Evolutionary conservation across 2,329 filamentous ascomycete species (phyloP), one percentile per base, ranked within the genome.

Genomic region (Cryphonectria japonica): DNA sequence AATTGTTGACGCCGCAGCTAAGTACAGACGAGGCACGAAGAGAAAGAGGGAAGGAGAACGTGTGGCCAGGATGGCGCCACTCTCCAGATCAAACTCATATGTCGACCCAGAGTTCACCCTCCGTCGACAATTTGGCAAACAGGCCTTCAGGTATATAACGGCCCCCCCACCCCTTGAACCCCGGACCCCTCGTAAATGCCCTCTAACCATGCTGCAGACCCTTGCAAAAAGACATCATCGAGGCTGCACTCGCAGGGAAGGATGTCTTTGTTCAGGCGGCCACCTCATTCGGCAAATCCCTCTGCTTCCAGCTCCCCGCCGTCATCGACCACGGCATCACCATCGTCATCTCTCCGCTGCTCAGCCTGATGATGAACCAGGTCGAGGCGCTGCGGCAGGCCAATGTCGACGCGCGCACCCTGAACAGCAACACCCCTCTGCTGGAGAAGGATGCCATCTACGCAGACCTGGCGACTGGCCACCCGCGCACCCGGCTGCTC

Each of bases 301-400:
- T 98, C 68, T 98, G 95, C 82, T 98, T 95, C 78, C 95, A 98
- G 79, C 86, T 98, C 0, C 95, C 95, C 11, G 95, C 95, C 34
- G 90, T 98, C 43, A 91, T 97, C 70, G 92, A 95, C 77, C 89
- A 91, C 79, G 95, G 95, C 74, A 94, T 97, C 74, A 97, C 94
- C 0, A 91, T 98, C 71, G 95, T 98, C 46, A 87, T 98, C 54
- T 97, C 94, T 43, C 95, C 95, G 5, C 85, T 98, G 52, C 85
- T 98, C 57, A 95, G 94, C 75, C 85, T 98, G 69, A 98, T 98
- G 94, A 94, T 95, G 81, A 97, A 98, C 78, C 95, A 98, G 85
- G 93, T 98, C 61, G 91, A 93, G 75, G 89, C 93, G 32, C 86
- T 98, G 66, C 89, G 88, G 74, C 87, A 87, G 68, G 88, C 93